A percentile compares a stretch with the other conserved stretches of the same genome.
phyloP scores from a whole-genome alignment of 768 basidiomycete genomes.

The Coprinopsis strossmayeri region DNA sequence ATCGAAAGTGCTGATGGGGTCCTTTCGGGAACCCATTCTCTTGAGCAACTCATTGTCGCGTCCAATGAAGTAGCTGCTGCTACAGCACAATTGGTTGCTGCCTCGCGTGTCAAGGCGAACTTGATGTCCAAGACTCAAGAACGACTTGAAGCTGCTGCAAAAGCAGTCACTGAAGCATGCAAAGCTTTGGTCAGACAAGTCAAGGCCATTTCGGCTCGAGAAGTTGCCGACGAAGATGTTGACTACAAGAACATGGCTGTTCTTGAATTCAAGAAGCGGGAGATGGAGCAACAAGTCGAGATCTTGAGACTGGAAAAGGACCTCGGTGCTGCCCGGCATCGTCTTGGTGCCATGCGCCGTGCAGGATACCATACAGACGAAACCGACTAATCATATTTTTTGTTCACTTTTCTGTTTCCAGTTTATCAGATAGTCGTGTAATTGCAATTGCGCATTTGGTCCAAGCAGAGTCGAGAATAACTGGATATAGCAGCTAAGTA shows the following conservation, averaged over 20 bases:
- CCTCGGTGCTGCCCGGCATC: constrained; percentile 77
- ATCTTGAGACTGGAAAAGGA: constrained; percentile 96
- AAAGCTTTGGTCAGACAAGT: constrained; percentile 95
- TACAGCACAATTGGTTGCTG: constrained; percentile 97
- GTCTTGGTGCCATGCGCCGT: constrained; percentile 77
- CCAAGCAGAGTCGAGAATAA: neutral
- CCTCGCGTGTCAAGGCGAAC: constrained; percentile 96
- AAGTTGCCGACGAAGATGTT: constrained; percentile 71
- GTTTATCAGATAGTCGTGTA: neutral
- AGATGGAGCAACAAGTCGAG: constrained; percentile 99
- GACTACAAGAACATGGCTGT: constrained; percentile 90
- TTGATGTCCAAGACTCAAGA: constrained; percentile 99
- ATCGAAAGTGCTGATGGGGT: constrained; percentile 99
- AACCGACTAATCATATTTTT: constrained; percentile 58
- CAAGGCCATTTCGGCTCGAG: constrained; percentile 86
- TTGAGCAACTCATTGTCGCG: constrained; percentile 99
- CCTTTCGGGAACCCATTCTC: constrained; percentile 89
- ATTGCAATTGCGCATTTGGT: neutral
- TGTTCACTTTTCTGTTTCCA: neutral
- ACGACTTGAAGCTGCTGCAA: constrained; percentile 90
- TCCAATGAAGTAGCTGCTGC: constrained; percentile 98
- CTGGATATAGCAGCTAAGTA: neutral
- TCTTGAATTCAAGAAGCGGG: constrained; percentile 92
- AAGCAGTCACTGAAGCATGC: constrained; percentile 96
- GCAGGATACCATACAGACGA: constrained; percentile 89